phyloP scores from a whole-genome alignment of 2,329 filamentous ascomycete species.

The Torrubiellomyces zombiae region DNA sequence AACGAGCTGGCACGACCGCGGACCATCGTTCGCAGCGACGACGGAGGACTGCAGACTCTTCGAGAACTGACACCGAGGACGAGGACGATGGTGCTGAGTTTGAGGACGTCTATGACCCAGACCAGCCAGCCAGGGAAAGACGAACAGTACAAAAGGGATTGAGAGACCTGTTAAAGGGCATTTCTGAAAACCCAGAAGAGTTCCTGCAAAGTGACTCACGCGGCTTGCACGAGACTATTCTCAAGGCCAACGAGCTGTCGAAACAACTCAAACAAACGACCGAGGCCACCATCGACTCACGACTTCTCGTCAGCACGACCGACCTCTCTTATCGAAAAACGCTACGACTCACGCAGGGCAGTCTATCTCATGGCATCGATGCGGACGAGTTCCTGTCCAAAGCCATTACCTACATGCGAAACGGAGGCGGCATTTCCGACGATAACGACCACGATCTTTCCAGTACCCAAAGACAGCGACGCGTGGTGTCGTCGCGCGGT shows the following conservation, averaged over 20 bases:
- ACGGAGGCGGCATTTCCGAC: conserved; percentile 38
- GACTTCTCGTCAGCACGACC: conserved; percentile 64
- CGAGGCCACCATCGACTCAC: conserved; percentile 80
- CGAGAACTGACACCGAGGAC: conserved; percentile 6
- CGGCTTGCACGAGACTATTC: conserved; percentile 48
- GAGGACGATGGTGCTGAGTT: conserved; percentile 6
- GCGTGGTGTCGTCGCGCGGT: conserved; percentile 12
- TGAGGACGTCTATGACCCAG: conserved; percentile 54
- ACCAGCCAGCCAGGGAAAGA: conserved; percentile 61
- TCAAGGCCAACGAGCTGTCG: conserved; percentile 48
- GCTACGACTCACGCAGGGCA: conserved; percentile 55
- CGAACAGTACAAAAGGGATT: conserved; percentile 53
- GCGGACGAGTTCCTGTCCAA: conserved; percentile 85
- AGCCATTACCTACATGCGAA: conserved; percentile 74
- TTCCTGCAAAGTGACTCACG: conserved; percentile 49
- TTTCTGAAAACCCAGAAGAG: conserved; percentile 56
- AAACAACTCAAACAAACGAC: conserved; percentile 67
- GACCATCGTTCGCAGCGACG: conserved; percentile 9
- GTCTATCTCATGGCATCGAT: conserved; percentile 59
- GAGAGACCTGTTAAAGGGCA: conserved; percentile 44
- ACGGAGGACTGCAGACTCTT: conserved; percentile 6
- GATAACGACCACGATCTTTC: conserved; percentile 33
- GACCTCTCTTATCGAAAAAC: conserved; percentile 70
- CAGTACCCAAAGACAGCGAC: conserved; percentile 29
- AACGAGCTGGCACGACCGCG: conserved; percentile 11